These are phyloP conservation scores for Puccinia coronata DNA, from an alignment of 1,284 basidiomycete species.

Conservation along the genomic window DNA sequence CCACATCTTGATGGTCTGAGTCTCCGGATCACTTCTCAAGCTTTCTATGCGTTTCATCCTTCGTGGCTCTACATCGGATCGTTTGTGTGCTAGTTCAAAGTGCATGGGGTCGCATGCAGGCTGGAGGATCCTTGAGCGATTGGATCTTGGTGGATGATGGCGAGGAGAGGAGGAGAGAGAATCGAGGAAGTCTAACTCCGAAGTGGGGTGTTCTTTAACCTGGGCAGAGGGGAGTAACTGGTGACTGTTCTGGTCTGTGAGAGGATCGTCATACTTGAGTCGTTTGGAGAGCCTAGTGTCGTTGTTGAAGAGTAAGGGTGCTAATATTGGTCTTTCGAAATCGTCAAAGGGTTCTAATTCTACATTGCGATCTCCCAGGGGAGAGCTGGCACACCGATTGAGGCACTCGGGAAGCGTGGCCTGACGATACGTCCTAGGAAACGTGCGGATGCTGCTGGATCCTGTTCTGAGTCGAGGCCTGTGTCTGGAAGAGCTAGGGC, in stretches of 20 bases:
- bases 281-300: neutral
- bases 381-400: constrained; percentile 12
- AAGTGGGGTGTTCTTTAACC: neutral
- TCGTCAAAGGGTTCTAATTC: neutral
- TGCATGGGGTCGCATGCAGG: neutral
- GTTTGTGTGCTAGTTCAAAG: constrained; percentile 2
- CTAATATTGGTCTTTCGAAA: neutral
- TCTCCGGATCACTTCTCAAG: constrained; percentile 10
- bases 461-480: constrained; percentile 12
- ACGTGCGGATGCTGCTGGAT: neutral
- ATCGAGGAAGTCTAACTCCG: neutral
- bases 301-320: neutral
- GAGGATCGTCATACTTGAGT: neutral
- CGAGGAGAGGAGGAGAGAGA: neutral
- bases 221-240: neutral
- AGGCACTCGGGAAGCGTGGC: constrained; percentile 17
- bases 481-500: neutral
- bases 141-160: neutral
- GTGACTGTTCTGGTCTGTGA: neutral
- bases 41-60: constrained; percentile 26
- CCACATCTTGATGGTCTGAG: constrained; percentile 38
- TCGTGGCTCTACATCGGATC: neutral
- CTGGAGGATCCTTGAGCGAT: constrained; percentile 20
- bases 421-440: constrained; percentile 15
- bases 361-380: neutral